A percentile compares a stretch with the other conserved stretches of the same genome.
Evolutionary conservation across 1,284 basidiomycete species (phyloP).

Genomic region (Cryptococcus maquisensis): DNA sequence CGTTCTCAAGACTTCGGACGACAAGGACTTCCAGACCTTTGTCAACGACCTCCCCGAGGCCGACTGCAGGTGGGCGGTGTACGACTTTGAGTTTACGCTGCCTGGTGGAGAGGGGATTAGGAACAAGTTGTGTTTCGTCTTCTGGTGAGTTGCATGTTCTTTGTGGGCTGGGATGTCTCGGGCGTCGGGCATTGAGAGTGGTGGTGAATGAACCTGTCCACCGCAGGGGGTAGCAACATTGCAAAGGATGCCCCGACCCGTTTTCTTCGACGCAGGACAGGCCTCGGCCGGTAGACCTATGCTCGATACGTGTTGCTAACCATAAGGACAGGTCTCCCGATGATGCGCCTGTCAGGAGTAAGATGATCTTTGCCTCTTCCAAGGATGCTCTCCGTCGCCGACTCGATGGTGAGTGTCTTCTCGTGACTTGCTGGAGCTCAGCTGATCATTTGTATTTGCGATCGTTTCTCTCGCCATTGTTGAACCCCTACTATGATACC

Average conservation of each 20-base stretch:
- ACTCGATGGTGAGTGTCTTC: conserved; percentile 50
- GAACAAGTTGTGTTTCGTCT: conserved; percentile 84
- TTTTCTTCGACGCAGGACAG: too few relatives aligned
- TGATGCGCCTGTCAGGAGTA: conserved; percentile 76
- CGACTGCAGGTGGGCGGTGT: conserved; percentile 85
- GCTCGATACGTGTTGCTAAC: too few relatives aligned
- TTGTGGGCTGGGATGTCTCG: neutral
- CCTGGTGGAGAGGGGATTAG: conserved; percentile 72
- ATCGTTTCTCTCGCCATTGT: neutral
- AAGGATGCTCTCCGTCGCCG: conserved; percentile 74
- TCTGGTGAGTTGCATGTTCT: conserved; percentile 58
- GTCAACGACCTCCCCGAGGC: conserved; percentile 66
- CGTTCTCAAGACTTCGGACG: conserved; percentile 59
- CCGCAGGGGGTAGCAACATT: neutral
- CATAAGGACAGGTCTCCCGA: conserved; percentile 71
- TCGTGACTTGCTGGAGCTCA: neutral
- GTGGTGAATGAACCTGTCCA: neutral
- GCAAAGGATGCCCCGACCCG: neutral
- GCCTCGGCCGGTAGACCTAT: too few relatives aligned
- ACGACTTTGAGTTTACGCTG: conserved; percentile 83
- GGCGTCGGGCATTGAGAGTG: neutral
- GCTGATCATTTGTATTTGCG: neutral
- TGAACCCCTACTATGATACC: neutral
- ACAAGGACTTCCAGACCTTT: conserved; percentile 71
- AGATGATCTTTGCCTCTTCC: conserved; percentile 94